Percentiles rank a stretch among this genome's conserved stretches.
Evolutionary conservation across 768 basidiomycete genomes (phyloP).

Genomic region (Mycena chlorophos): DNA sequence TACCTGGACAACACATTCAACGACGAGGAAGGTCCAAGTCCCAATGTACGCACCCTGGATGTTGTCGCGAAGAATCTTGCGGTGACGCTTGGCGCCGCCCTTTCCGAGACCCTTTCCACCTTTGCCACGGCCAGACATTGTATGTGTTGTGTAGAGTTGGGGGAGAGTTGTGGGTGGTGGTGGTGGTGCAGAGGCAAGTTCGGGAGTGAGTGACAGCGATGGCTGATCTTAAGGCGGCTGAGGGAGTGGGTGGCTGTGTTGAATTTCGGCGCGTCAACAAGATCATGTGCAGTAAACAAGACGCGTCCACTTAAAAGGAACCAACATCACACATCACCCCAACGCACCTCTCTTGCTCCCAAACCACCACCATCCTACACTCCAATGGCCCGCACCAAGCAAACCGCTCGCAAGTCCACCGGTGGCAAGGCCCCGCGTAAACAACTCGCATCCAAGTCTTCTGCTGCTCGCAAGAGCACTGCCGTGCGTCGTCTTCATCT

Average conservation of each 20-base stretch:
- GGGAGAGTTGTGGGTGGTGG: conserved; percentile 4
- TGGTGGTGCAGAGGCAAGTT: neutral
- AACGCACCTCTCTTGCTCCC: neutral
- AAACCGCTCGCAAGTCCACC: conserved; percentile 61
- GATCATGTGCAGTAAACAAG: conserved; percentile 34
- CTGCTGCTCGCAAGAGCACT: conserved; percentile 58
- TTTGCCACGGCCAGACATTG: conserved; percentile 83
- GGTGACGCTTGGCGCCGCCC: conserved; percentile 81
- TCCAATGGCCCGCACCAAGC: conserved; percentile 57
- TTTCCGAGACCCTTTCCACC: conserved; percentile 87
- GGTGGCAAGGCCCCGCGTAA: conserved; percentile 71
- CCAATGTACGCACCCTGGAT: conserved; percentile 50
- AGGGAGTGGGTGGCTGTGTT: conserved; percentile 46
- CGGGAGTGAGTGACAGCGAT: neutral
- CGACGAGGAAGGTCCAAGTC: neutral
- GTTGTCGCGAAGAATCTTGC: conserved; percentile 79
- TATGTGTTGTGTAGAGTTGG: neutral
- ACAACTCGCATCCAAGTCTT: conserved; percentile 67
- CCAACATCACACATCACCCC: neutral
- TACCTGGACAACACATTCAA: conserved; percentile 42
- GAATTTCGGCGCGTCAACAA: conserved; percentile 41
- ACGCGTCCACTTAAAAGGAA: conserved; percentile 30
- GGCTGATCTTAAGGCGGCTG: conserved; percentile 12
- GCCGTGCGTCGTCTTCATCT: conserved; percentile 43
- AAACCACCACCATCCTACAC: neutral